These are phyloP conservation scores for Pleurotus salmoneostramineus DNA, from an alignment of 768 basidiomycete genomes.

Conservation along the genomic window DNA sequence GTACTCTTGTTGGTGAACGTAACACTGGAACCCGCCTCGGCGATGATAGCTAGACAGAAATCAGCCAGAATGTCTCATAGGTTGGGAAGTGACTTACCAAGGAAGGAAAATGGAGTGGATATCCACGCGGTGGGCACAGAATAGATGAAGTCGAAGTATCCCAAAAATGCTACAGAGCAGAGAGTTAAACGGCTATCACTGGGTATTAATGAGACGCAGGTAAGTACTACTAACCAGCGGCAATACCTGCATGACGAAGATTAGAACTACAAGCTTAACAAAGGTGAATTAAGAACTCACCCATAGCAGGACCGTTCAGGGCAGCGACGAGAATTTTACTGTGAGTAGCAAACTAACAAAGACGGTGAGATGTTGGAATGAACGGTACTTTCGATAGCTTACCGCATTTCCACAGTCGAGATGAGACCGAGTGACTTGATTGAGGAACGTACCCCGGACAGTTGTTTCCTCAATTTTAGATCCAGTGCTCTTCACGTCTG, in stretches of 20 bases:
- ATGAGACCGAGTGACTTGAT: constrained; percentile 44
- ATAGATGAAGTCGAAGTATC: constrained; percentile 75
- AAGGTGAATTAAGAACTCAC: constrained; percentile 26
- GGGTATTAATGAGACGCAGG: too few relatives aligned
- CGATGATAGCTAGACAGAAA: constrained; percentile 45
- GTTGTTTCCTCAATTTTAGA: constrained; percentile 12
- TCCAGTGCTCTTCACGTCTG: constrained; percentile 41
- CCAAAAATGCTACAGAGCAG: constrained; percentile 47
- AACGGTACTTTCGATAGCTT: constrained; percentile 13
- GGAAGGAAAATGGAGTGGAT: constrained; percentile 62
- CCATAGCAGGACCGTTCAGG: constrained; percentile 74
- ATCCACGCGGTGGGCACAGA: constrained; percentile 58
- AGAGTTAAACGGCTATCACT: background rate
- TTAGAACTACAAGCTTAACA: background rate
- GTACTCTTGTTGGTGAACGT: constrained; percentile 52
- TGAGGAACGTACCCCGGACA: constrained; percentile 43
- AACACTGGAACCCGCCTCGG: constrained; percentile 69
- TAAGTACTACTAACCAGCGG: constrained; percentile 42
- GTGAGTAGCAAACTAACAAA: constrained; percentile 57
- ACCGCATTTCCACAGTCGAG: constrained; percentile 67
- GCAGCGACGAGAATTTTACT: constrained; percentile 68
- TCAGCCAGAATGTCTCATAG: too few relatives aligned
- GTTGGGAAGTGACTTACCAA: constrained; percentile 33
- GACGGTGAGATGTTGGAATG: background rate
- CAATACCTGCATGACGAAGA: constrained; percentile 44